Percentiles rank a stretch among this genome's conserved stretches.
Conservation (phyloP, 495 filamentous ascomycete genomes). For the Darksidea phi region DNA sequence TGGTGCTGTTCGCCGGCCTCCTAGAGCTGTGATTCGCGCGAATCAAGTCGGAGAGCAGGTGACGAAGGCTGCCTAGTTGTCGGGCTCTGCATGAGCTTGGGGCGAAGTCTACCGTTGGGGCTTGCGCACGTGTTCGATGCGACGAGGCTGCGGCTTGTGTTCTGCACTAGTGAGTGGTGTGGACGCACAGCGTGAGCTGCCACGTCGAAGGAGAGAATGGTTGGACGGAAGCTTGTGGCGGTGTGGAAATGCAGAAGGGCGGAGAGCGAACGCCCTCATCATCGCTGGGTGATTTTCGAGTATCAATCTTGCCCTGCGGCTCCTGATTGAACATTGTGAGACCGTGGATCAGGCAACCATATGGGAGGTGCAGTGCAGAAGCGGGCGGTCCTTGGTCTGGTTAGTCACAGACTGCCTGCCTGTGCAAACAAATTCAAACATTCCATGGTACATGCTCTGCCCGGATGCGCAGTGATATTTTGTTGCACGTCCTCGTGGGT, state of each 20-base stretch:
- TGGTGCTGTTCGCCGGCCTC: not conserved
- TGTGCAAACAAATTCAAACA: too few relatives aligned
- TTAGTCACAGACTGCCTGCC: too few relatives aligned
- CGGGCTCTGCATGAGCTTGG: not conserved
- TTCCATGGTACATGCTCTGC: too few relatives aligned
- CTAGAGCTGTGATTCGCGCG: not conserved
- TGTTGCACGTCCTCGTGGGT: too few relatives aligned
- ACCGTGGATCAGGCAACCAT: too few relatives aligned
- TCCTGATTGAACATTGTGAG: too few relatives aligned
- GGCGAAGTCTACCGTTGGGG: conserved; percentile 3
- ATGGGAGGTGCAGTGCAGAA: too few relatives aligned
- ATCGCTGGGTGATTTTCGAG: not conserved
- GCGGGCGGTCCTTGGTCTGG: too few relatives aligned
- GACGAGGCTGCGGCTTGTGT: not conserved
- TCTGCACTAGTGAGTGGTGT: not conserved
- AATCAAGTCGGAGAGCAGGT: not conserved
- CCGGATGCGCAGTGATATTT: too few relatives aligned
- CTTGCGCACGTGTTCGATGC: conserved; percentile 6
- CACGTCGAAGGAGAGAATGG: conserved; percentile 1
- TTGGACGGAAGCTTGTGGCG: not conserved
- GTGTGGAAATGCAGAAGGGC: conserved; percentile 6
- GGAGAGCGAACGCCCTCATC: not conserved
- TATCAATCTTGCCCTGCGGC: not conserved
- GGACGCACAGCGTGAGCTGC: not conserved
- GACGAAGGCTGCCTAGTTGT: conserved; percentile 16